Percentiles rank a stretch among this genome's conserved stretches.
phyloP scores from a whole-genome alignment of 2,329 filamentous ascomycete genomes.

The Botrytis fragariae region DNA sequence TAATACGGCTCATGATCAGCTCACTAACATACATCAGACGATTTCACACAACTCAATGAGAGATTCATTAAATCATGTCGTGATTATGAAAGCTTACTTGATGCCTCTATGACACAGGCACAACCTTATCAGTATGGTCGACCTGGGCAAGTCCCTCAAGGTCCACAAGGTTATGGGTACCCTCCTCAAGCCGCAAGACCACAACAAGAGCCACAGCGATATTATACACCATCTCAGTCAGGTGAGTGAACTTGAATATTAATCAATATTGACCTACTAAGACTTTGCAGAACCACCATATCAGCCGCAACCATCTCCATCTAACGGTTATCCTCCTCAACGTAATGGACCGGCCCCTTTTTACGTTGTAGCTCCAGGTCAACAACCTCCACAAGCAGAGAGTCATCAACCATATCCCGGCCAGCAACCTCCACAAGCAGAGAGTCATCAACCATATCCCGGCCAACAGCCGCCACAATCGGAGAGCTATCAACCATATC shows the following conservation, averaged over 20 bases:
- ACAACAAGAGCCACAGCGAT: constrained; percentile 63
- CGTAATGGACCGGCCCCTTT: constrained; percentile 58
- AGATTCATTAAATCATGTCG: constrained; percentile 98
- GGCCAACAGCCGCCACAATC: constrained; percentile 40
- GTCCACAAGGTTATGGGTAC: constrained; percentile 39
- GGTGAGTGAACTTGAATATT: constrained; percentile 26
- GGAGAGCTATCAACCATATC: constrained; percentile 44
- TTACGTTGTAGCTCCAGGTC: constrained; percentile 53
- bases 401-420: constrained; percentile 45
- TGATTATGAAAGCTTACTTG: constrained; percentile 93
- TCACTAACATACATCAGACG: constrained; percentile 58
- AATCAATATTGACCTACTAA: background rate
- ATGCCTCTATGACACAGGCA: constrained; percentile 95
- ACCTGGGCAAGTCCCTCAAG: constrained; percentile 32
- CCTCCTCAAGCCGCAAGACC: constrained; percentile 39
- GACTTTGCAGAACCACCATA: constrained; percentile 42
- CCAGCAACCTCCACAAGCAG: constrained; percentile 38
- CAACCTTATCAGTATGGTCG: constrained; percentile 71
- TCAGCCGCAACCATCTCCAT: constrained; percentile 49
- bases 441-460: constrained; percentile 48
- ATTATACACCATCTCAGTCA: constrained; percentile 60
- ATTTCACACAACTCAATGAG: constrained; percentile 97
- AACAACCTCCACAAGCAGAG: constrained; percentile 38
- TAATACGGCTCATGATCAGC: background rate
- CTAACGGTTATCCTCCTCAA: constrained; percentile 57